Percentiles rank a stretch among this genome's conserved stretches.
Conservation (phyloP, 1,284 basidiomycete genomes). For the Cutaneotrichosporon mucoides region DNA sequence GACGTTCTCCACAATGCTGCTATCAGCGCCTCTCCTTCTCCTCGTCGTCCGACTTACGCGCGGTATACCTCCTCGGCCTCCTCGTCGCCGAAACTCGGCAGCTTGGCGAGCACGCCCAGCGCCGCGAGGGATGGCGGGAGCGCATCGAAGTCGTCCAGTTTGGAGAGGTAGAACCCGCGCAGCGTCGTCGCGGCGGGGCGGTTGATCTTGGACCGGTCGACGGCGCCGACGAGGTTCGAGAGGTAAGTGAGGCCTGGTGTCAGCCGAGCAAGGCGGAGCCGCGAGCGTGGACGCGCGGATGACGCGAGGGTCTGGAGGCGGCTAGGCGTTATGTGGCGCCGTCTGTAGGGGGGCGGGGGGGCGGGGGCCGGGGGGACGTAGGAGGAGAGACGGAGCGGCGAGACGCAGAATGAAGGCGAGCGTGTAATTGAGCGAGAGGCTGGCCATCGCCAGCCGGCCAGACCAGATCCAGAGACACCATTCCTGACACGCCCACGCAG, state of each 20-base stretch:
- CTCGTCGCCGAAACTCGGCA: constrained; percentile 64
- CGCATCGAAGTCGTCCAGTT: constrained; percentile 78
- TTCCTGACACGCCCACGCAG: no score
- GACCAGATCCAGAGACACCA: no score
- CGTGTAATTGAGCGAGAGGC: no score
- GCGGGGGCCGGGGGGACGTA: no score
- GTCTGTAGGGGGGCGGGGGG: no score
- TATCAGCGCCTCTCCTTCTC: background rate
- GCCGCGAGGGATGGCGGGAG: constrained; percentile 72
- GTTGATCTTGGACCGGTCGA: constrained; percentile 65
- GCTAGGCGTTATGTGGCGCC: no score
- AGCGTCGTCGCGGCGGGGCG: constrained; percentile 84
- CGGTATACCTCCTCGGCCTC: constrained; percentile 66
- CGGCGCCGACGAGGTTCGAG: constrained; percentile 60
- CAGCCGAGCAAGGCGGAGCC: background rate
- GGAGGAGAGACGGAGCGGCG: no score
- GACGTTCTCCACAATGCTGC: constrained; percentile 71
- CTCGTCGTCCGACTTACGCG: constrained; percentile 55
- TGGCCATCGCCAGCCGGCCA: no score
- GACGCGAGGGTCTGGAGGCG: no score
- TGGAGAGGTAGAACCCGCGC: constrained; percentile 75
- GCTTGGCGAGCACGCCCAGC: constrained; percentile 62
- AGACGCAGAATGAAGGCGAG: no score
- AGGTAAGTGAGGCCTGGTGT: constrained; percentile 38
- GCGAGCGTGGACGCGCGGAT: no score